Conservation (phyloP, 2,329 filamentous ascomycete genomes). For the Aspergillus niger region DNA sequence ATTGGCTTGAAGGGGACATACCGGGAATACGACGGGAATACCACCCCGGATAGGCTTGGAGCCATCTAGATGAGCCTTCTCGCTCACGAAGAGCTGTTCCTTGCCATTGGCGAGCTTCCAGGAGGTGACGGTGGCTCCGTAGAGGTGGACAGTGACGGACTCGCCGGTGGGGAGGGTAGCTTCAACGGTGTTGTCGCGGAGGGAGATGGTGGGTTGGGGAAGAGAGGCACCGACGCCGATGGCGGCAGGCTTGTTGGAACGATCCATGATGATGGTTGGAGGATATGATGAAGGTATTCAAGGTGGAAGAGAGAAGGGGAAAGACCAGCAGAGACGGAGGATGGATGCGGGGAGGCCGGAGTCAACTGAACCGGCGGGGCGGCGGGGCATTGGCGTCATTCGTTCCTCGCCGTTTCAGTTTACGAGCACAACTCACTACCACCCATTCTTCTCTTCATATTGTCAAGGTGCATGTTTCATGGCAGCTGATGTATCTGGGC, state of each 20-base stretch:
- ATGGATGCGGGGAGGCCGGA: not conserved
- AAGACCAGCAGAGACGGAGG: not conserved
- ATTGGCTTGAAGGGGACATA: conserved; percentile 48
- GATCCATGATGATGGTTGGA: conserved; percentile 60
- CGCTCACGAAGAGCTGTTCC: conserved; percentile 86
- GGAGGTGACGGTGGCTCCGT: conserved; percentile 86
- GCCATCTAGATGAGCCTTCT: conserved; percentile 78
- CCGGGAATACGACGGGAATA: conserved; percentile 90
- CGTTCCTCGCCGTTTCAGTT: not conserved
- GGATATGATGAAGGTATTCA: not conserved
- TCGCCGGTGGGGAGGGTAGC: conserved; percentile 84
- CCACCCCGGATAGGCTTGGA: conserved; percentile 88
- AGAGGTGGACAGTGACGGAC: conserved; percentile 81
- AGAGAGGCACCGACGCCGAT: conserved; percentile 73
- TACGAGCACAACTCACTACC: not conserved
- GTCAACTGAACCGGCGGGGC: not conserved
- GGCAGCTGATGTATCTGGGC: too few species aligned
- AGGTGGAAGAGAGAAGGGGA: not conserved
- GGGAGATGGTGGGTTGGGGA: conserved; percentile 75
- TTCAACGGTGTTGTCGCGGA: conserved; percentile 72
- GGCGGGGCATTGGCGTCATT: not conserved
- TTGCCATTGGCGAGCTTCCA: conserved; percentile 81
- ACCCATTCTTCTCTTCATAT: too few species aligned
- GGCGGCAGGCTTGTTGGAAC: conserved; percentile 78
- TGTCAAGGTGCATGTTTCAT: too few species aligned